Percentiles rank a stretch among this genome's conserved stretches.
Conservation (phyloP, 2,329 filamentous ascomycete genomes). For the Parastagonospora avenae region DNA sequence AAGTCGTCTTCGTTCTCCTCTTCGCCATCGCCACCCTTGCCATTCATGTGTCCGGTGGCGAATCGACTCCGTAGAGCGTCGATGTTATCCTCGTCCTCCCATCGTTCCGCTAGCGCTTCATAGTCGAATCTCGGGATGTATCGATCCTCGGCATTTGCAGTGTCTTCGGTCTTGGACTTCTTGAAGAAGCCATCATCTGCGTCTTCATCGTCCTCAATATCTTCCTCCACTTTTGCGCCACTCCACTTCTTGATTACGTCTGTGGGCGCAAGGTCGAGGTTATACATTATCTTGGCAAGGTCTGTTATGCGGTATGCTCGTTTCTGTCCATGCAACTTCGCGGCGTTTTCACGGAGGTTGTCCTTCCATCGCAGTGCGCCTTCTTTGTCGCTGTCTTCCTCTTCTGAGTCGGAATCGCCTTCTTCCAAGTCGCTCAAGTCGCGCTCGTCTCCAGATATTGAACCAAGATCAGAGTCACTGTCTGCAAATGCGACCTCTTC, state of each 20-base stretch:
- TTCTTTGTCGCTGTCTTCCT: conserved; percentile 68
- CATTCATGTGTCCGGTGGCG: conserved; percentile 68
- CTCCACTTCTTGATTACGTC: conserved; percentile 82
- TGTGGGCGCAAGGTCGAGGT: conserved; percentile 73
- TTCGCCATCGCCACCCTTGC: conserved; percentile 37
- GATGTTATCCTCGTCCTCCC: conserved; percentile 79
- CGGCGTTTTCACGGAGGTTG: conserved; percentile 78
- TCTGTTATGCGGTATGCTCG: conserved; percentile 79
- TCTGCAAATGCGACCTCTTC: conserved; percentile 90
- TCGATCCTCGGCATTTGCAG: conserved; percentile 69
- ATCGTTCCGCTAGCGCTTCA: conserved; percentile 79
- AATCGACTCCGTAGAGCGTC: conserved; percentile 77
- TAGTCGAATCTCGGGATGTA: conserved; percentile 81
- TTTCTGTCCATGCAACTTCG: conserved; percentile 70
- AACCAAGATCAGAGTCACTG: conserved; percentile 94
- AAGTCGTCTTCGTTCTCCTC: conserved; percentile 60
- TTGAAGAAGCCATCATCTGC: conserved; percentile 70
- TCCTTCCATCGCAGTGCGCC: conserved; percentile 84
- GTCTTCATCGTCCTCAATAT: conserved; percentile 61
- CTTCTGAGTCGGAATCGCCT: conserved; percentile 60
- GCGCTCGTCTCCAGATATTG: conserved; percentile 68
- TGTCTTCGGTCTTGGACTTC: conserved; percentile 57
- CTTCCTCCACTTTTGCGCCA: conserved; percentile 64
- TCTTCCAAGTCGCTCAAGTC: conserved; percentile 43
- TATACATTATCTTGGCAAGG: conserved; percentile 86